Evolutionary conservation across 108 stramenopile species (phyloP).

Genomic region (Poteriospumella lacustris): DNA sequence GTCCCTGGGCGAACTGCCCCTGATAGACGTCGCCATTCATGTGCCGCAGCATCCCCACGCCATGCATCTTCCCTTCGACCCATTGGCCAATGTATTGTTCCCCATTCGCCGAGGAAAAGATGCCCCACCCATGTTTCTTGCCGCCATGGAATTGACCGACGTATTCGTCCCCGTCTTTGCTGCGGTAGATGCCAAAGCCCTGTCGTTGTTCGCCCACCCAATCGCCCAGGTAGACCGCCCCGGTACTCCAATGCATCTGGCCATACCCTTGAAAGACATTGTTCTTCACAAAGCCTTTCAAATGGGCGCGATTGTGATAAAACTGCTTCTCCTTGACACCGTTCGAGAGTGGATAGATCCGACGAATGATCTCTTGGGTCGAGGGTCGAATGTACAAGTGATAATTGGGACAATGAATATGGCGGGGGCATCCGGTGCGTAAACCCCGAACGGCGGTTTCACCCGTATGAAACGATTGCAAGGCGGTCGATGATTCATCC

Average conservation of each 20-base stretch:
- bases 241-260: neutral
- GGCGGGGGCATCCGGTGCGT: neutral
- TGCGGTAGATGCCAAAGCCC: slow-evolving; percentile 32
- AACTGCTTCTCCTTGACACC: neutral
- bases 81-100: slow-evolving; percentile 38
- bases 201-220: neutral
- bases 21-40: slow-evolving; percentile 36
- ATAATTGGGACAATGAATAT: neutral
- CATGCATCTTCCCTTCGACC: slow-evolving; percentile 32
- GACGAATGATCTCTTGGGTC: slow-evolving; percentile 13
- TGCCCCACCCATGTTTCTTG: slow-evolving; percentile 36
- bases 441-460: too few species aligned
- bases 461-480: too few species aligned
- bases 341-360: neutral
- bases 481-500: neutral
- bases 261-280: slow-evolving; percentile 14
- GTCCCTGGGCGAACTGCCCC: slow-evolving; percentile 24
- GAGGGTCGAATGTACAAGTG: slow-evolving; percentile 22
- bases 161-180: slow-evolving; percentile 31
- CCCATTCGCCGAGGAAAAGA: slow-evolving; percentile 22
- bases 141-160: slow-evolving; percentile 30
- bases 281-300: neutral
- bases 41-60: slow-evolving; percentile 22
- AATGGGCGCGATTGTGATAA: neutral
- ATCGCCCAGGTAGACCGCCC: neutral